phyloP scores from a whole-genome alignment of 2,329 filamentous ascomycete genomes.

The Colletotrichum brevisporum region DNA sequence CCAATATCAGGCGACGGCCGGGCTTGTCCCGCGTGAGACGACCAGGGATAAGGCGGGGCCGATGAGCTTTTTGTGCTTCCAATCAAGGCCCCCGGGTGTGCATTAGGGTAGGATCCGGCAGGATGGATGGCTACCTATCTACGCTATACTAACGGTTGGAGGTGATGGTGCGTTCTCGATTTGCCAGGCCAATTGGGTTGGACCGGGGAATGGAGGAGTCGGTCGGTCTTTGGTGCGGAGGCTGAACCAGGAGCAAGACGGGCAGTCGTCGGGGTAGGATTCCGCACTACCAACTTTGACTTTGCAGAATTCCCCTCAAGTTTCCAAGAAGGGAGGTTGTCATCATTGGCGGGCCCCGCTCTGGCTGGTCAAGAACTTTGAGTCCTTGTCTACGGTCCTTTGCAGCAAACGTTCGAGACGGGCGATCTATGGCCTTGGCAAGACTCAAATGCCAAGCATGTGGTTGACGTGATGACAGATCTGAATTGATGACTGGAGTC shows the following conservation, averaged over 20 bases:
- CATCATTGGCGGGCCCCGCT: no score
- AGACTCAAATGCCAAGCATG: no score
- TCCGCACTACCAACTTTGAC: not conserved
- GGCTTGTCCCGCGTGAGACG: not conserved
- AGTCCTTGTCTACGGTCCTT: no score
- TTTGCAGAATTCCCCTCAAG: no score
- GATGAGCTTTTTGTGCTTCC: conserved; percentile 1
- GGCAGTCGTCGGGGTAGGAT: not conserved
- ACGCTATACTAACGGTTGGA: not conserved
- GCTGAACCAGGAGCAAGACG: not conserved
- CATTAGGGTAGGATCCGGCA: not conserved
- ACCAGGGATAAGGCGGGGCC: not conserved
- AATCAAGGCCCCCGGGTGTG: not conserved
- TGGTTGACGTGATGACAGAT: no score
- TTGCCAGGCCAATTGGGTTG: not conserved
- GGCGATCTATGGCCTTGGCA: no score
- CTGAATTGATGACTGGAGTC: no score
- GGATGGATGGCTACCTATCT: conserved; percentile 1
- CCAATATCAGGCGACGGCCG: not conserved
- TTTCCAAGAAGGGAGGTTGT: no score
- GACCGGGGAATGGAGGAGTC: not conserved
- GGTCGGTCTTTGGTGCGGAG: not conserved
- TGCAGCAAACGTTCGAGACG: no score
- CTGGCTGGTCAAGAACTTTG: no score
- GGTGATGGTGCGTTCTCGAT: not conserved